phyloP scores from a whole-genome alignment of 805 yeast species.

The Tetrapisispora pingtungensis region DNA sequence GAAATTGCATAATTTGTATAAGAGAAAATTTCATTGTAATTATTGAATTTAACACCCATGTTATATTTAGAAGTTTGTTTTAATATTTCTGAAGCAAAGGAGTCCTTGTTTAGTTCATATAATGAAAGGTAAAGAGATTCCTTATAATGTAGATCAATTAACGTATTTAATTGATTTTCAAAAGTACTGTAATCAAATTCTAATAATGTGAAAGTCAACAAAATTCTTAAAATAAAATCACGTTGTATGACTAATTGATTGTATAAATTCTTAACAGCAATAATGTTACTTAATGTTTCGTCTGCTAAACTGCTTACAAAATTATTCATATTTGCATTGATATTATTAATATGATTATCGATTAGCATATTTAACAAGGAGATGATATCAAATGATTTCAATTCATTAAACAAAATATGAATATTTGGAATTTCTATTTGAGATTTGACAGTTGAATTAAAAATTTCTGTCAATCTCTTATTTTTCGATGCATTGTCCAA shows the following conservation, averaged over 20 bases:
- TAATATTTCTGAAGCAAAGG: slow-evolving; percentile 15
- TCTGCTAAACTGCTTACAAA: slow-evolving; percentile 18
- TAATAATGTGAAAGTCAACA: slow-evolving; percentile 30
- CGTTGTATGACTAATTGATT: slow-evolving; percentile 24
- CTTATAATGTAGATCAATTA: slow-evolving; percentile 21
- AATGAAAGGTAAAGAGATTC: slow-evolving; percentile 19
- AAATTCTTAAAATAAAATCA: slow-evolving; percentile 26
- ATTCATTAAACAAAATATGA: slow-evolving; percentile 31
- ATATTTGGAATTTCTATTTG: slow-evolving; percentile 34
- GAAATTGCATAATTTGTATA: slow-evolving; percentile 11
- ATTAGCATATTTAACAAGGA: slow-evolving; percentile 32
- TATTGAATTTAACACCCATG: slow-evolving; percentile 18
- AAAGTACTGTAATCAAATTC: slow-evolving; percentile 29
- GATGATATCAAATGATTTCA: slow-evolving; percentile 33
- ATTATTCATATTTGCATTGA: slow-evolving; percentile 3
- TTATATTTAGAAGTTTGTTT: slow-evolving; percentile 15
- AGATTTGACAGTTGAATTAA: slow-evolving; percentile 33
- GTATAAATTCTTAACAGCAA: slow-evolving; percentile 21
- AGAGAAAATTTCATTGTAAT: slow-evolving; percentile 18
- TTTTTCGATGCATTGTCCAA: slow-evolving; percentile 24
- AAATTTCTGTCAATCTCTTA: slow-evolving; percentile 26
- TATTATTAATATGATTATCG: slow-evolving; percentile 15
- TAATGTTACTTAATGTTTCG: slow-evolving; percentile 16
- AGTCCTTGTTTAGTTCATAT: slow-evolving; percentile 16
- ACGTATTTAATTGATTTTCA: slow-evolving; percentile 12